Evolutionary conservation across 1,139 yeast genomes (phyloP).

Genomic region (Geotrichum histeridarum): DNA sequence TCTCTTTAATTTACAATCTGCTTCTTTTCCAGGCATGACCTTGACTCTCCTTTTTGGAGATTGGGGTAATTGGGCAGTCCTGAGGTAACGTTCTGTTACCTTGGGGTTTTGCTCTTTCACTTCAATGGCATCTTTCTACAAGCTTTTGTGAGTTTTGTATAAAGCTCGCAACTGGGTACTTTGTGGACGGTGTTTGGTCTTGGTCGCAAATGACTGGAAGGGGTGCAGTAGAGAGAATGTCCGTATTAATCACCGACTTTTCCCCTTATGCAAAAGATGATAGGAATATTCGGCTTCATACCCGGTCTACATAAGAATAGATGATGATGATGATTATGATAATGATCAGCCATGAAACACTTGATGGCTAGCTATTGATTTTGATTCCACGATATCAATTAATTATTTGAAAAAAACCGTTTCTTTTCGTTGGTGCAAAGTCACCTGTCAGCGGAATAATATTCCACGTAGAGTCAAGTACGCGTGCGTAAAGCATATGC

Average conservation of each 20-base stretch:
- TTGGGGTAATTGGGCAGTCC: neutral
- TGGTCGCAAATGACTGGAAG: neutral
- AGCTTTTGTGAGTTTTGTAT: neutral
- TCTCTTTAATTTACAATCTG: conserved; percentile 13
- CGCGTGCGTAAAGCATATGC: too few relatives aligned
- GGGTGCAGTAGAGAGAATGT: conserved; percentile 10
- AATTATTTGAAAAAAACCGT: too few relatives aligned
- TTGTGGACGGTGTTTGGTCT: conserved; percentile 2
- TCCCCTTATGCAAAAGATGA: neutral
- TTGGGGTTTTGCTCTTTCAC: neutral
- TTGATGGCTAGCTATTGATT: too few relatives aligned
- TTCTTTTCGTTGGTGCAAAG: too few relatives aligned
- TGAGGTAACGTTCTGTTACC: conserved; percentile 1
- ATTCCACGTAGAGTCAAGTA: too few relatives aligned
- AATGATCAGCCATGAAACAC: too few relatives aligned
- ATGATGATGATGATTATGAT: neutral
- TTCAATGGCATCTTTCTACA: neutral
- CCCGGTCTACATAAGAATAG: conserved; percentile 10
- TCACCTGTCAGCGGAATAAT: too few relatives aligned
- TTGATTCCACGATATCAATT: too few relatives aligned
- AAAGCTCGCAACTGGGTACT: neutral
- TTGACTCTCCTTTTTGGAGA: neutral
- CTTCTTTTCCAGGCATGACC: conserved; percentile 4
- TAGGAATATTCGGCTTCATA: conserved; percentile 17
- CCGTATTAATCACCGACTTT: conserved; percentile 18